A percentile compares a stretch with the other conserved stretches of the same genome.
phyloP scores from a whole-genome alignment of 768 basidiomycete species.

The Cystobasidiopsis lactophilus region DNA sequence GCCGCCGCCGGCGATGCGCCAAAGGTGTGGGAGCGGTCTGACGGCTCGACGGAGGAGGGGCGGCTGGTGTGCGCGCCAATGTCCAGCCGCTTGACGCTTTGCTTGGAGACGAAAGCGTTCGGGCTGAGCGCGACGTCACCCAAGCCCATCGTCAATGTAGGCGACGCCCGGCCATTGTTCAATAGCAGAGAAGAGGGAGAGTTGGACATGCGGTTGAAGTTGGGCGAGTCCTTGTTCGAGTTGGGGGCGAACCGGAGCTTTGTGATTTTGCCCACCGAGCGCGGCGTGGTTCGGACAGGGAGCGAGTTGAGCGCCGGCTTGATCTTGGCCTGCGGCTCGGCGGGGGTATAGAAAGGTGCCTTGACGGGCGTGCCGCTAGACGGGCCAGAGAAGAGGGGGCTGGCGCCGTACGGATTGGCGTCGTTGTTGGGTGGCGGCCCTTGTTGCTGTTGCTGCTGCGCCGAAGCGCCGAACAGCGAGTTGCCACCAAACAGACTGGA shows the following conservation, averaged over 20 bases:
- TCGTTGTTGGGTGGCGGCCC: constrained; percentile 58
- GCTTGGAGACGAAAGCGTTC: constrained; percentile 15
- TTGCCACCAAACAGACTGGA: constrained; percentile 1
- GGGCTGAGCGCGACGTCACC: constrained; percentile 10
- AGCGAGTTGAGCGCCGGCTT: constrained; percentile 14
- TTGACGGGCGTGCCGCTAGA: background rate
- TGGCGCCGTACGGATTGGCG: constrained; percentile 33
- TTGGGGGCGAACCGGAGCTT: constrained; percentile 12
- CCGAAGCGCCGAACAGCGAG: constrained; percentile 13
- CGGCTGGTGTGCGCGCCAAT: constrained; percentile 5
- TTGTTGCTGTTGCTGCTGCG: constrained; percentile 30
- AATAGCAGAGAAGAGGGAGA: background rate
- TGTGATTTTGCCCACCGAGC: constrained; percentile 16
- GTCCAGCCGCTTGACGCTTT: constrained; percentile 18
- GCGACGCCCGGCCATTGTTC: background rate
- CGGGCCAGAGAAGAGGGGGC: constrained; percentile 22
- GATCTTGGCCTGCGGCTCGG: constrained; percentile 13
- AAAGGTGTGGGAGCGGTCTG: background rate
- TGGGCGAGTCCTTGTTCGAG: background rate
- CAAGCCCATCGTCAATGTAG: constrained; percentile 9
- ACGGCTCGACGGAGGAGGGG: background rate
- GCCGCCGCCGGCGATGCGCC: background rate
- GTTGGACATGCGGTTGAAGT: background rate
- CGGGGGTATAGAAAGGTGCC: constrained; percentile 2
- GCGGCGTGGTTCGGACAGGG: constrained; percentile 13